Conservation (phyloP, 1,284 basidiomycete species). For the Ganoderma sinense region DNA sequence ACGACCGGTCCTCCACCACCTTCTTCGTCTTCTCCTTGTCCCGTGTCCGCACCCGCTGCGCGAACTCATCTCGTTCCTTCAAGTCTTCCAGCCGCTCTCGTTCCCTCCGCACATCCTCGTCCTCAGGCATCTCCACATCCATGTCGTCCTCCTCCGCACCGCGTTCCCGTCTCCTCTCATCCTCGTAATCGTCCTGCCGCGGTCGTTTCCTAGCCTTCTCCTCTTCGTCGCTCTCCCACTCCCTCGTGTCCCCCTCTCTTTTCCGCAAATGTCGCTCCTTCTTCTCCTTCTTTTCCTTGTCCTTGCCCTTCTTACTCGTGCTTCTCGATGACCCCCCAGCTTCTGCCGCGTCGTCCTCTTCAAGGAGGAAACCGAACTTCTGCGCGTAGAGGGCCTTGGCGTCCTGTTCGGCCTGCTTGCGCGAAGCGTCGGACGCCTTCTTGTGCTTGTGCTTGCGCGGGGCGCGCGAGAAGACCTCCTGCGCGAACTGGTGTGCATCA, state of each 20-base stretch:
- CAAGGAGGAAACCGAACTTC: slow-evolving; percentile 82
- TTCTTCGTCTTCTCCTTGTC: slow-evolving; percentile 91
- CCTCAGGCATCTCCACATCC: slow-evolving; percentile 66
- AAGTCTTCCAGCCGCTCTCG: slow-evolving; percentile 82
- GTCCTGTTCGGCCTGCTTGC: slow-evolving; percentile 75
- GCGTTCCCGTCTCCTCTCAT: slow-evolving; percentile 23
- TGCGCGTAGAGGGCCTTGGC: slow-evolving; percentile 74
- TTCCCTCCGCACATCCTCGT: slow-evolving; percentile 76
- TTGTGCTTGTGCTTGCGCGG: slow-evolving; percentile 81
- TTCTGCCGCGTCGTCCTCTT: slow-evolving; percentile 68
- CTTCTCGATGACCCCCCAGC: slow-evolving; percentile 31
- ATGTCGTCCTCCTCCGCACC: slow-evolving; percentile 45
- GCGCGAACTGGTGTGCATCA: slow-evolving; percentile 82
- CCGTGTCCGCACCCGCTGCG: slow-evolving; percentile 84
- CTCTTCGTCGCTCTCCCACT: slow-evolving; percentile 91
- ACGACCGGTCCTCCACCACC: slow-evolving; percentile 92
- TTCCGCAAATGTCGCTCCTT: slow-evolving; percentile 78
- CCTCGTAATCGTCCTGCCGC: slow-evolving; percentile 53
- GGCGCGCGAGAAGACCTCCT: slow-evolving; percentile 78
- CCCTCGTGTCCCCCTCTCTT: slow-evolving; percentile 78
- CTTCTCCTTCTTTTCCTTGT: slow-evolving; percentile 52
- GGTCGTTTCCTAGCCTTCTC: slow-evolving; percentile 76
- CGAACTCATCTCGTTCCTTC: slow-evolving; percentile 92
- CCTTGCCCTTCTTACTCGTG: slow-evolving; percentile 45
- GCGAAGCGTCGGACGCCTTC: slow-evolving; percentile 57